Evolutionary conservation across 495 filamentous ascomycete species (phyloP), one percentile per base, ranked within the genome.

Genomic region (Friedmanniomyces endolithicus): DNA sequence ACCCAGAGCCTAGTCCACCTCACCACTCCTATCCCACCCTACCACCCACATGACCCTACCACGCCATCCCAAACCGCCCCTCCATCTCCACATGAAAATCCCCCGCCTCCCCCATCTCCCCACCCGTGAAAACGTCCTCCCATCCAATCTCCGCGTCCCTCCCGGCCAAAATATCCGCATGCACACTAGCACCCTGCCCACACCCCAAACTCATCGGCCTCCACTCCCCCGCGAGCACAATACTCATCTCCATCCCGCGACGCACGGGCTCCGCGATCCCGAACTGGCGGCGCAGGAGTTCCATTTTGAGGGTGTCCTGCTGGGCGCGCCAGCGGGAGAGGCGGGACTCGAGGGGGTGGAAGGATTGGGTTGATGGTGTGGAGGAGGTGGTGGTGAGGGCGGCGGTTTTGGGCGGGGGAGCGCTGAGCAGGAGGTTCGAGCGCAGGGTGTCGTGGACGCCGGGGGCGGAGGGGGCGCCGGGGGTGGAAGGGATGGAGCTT

Each of bases 201-300:
- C 6, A 56, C 2, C 55, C 35, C 51, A 76, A 48, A 40, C 66
- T 62, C 52, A 50, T 66, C 31, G 75, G 75, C 52, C 70, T 60
- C 71, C 79, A 79, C 50, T 74, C 76, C 20, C 78, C 76, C 64
- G 73, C 77, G 49, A 80, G 75, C 47, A 80, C 77, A 64, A 94
- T 88, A 77, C 85, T 86, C 64, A 94, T 72, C 75, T 98, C 90
- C 90, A 98, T 98, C 34, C 83, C 85, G n/a, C 90, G 80, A 16
- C 87, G 79, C 58, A 96, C 79, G 11, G 90, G 90, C 78, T 95
- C 90, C n/a, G 84, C 87, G 54, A 95, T 87, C 43, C 90, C 90
- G 68, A 85, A 96, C 31, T 83, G 79, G 52, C 88, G 86, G 44
- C 88, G 79, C 66, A 95, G 78, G 31, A 76, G 70, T 71, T 89